Evolutionary conservation across 352 stramenopile species (phyloP), one percentile per base, ranked within the genome.

Genomic region (Phytophthora europaea): DNA sequence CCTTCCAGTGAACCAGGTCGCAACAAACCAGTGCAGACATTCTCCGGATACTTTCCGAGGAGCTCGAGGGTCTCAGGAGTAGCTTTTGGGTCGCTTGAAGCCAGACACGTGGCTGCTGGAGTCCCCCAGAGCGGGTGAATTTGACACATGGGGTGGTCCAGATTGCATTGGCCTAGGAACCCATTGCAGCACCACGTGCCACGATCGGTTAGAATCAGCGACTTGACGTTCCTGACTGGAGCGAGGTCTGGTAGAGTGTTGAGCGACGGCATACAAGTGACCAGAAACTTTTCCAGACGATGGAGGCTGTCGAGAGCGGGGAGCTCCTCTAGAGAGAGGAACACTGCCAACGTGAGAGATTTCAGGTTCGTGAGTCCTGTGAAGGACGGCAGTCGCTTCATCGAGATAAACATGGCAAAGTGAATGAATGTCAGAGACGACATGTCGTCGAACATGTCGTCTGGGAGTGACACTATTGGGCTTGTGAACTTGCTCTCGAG

Each of bases 151-250:
- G 53, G n/a, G 28, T 67, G 7, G 0, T 28, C 9, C 0, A 70
- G 43, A 20, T 82, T 13, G 23, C 67, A 81, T 10, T 60, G 2
- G 1, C 74, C 64, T 10, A 71, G 51, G 31, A 81, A 81, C 0
- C 72, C 76, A 47, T 79, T 77, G 63, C 75, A 79, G 33, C 75
- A 82, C 28, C 36, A 69, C 7, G 36, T 59, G 1, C 61, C 51
- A 6, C 63, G 62, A 34, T 62, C 53, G 13, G 28, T 36, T 0
- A 66, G 7, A 10, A 57, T 20, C 0, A 79, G 54, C 8, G 67
- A 55, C 2, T 58, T 47, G 9, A 81, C 43, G 1, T 57, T 38
- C 13, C 48, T 28, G 0, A 74, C 22, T 3, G 61, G 40, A n/a
- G 50, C 31, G 10, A 80, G 26, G 22, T 75, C 67, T 3, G 69